Evolutionary conservation across 805 yeast genomes (phyloP).

Genomic region (Starmera dryadoides): DNA sequence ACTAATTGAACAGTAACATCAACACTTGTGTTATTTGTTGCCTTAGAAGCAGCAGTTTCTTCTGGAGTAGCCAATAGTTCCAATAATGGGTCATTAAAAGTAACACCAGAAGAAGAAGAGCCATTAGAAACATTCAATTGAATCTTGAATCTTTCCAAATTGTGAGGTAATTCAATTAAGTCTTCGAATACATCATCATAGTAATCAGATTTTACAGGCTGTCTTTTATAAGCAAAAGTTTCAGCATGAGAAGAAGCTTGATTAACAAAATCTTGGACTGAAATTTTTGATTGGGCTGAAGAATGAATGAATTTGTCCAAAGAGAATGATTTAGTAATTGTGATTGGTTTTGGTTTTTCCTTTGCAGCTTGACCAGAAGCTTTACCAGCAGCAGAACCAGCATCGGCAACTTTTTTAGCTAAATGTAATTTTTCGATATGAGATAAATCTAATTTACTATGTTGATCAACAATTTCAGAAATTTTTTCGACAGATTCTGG

Average conservation of each 20-base stretch:
- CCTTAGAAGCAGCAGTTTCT: slow-evolving; percentile 9
- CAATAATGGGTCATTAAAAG: slow-evolving; percentile 18
- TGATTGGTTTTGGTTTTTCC: slow-evolving; percentile 27
- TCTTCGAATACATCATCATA: slow-evolving; percentile 58
- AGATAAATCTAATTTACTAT: slow-evolving; percentile 64
- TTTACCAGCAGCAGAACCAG: slow-evolving; percentile 11
- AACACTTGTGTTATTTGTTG: slow-evolving; percentile 26
- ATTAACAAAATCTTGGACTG: slow-evolving; percentile 27
- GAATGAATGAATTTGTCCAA: slow-evolving; percentile 20
- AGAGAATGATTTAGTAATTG: slow-evolving; percentile 24
- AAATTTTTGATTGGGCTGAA: slow-evolving; percentile 20
- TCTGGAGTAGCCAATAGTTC: slow-evolving; percentile 20
- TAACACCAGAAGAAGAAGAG: slow-evolving; percentile 7
- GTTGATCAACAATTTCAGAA: slow-evolving; percentile 46
- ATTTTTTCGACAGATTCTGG: slow-evolving; percentile 44
- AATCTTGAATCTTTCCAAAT: slow-evolving; percentile 36
- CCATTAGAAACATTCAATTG: slow-evolving; percentile 22
- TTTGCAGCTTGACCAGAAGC: slow-evolving; percentile 11
- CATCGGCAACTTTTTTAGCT: slow-evolving; percentile 9
- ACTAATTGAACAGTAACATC: slow-evolving; percentile 26
- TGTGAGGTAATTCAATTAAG: slow-evolving; percentile 38
- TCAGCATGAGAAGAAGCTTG: slow-evolving; percentile 42
- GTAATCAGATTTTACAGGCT: slow-evolving; percentile 35
- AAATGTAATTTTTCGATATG: slow-evolving; percentile 40
- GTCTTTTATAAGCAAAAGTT: slow-evolving; percentile 31